Evolutionary conservation across 495 filamentous ascomycete genomes (phyloP).

Genomic region (Neurospora tetraspora): DNA sequence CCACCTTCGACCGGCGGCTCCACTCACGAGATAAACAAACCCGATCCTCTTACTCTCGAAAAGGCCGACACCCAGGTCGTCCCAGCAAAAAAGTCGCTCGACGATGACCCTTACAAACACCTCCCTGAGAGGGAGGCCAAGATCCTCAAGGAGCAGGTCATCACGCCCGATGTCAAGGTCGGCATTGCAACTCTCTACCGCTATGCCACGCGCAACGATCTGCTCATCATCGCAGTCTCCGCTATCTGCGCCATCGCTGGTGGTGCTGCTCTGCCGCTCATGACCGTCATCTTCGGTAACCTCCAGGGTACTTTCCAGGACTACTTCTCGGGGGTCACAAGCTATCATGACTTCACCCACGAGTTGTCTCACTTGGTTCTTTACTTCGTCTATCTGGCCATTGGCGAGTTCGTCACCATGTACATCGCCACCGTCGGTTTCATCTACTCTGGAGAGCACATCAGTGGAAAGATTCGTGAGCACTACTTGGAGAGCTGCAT

Average conservation of each 20-base stretch:
- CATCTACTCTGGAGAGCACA: constrained; percentile 88
- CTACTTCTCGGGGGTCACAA: constrained; percentile 41
- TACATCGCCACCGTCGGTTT: constrained; percentile 81
- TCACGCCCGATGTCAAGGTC: constrained; percentile 54
- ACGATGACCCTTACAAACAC: constrained; percentile 42
- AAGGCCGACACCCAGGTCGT: constrained; percentile 44
- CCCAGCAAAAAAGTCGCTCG: constrained; percentile 22
- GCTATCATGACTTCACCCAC: constrained; percentile 45
- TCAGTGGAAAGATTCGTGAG: constrained; percentile 74
- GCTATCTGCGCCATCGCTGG: constrained; percentile 61
- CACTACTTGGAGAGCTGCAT: constrained; percentile 76
- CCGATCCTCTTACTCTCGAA: constrained; percentile 13
- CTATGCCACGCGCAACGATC: constrained; percentile 67
- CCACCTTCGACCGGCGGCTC: constrained; percentile 17
- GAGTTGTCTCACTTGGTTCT: constrained; percentile 58
- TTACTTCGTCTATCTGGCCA: constrained; percentile 85
- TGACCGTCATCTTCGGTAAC: constrained; percentile 79
- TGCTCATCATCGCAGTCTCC: constrained; percentile 59
- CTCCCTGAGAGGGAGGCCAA: constrained; percentile 51
- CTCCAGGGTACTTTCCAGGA: constrained; percentile 62
- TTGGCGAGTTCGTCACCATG: constrained; percentile 72
- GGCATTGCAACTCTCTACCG: constrained; percentile 62
- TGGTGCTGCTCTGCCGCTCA: constrained; percentile 75
- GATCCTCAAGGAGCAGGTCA: constrained; percentile 61
- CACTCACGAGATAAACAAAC: constrained; percentile 1